phyloP scores from a whole-genome alignment of 2,329 filamentous ascomycete genomes.

The Diaporthe ilicicola region DNA sequence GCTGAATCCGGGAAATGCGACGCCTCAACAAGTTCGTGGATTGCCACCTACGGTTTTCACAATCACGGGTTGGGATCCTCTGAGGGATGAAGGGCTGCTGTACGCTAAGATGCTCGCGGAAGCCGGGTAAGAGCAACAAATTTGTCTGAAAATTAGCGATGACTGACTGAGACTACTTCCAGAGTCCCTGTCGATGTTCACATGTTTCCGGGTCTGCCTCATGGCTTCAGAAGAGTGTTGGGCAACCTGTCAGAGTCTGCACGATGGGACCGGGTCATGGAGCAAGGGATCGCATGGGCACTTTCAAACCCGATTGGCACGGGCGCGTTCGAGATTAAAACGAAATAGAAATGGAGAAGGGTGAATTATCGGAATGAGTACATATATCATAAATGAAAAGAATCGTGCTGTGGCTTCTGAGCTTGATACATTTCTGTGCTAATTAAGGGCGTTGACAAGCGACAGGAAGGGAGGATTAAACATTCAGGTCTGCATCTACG shows the following conservation, averaged over 20 bases:
- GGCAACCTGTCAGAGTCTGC: constrained; percentile 48
- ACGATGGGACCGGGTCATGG: constrained; percentile 53
- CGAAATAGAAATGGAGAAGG: too few relatives aligned
- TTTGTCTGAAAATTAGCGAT: neutral
- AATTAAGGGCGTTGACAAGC: too few relatives aligned
- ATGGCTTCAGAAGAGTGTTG: constrained; percentile 55
- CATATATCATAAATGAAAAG: too few relatives aligned
- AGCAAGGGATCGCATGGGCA: constrained; percentile 54
- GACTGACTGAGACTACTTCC: neutral
- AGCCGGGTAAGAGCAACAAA: constrained; percentile 50
- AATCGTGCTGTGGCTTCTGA: too few relatives aligned
- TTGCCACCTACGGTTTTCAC: constrained; percentile 55
- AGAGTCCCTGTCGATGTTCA: constrained; percentile 58
- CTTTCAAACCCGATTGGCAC: neutral
- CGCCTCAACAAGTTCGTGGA: constrained; percentile 45
- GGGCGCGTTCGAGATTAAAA: neutral
- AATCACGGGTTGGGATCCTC: constrained; percentile 54
- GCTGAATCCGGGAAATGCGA: constrained; percentile 50
- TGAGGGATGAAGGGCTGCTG: constrained; percentile 59
- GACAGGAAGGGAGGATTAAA: too few relatives aligned
- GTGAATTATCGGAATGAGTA: too few relatives aligned
- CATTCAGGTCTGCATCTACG: too few relatives aligned
- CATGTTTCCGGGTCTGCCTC: constrained; percentile 61
- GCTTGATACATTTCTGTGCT: too few relatives aligned
- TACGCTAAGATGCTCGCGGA: constrained; percentile 53